Percentiles rank a stretch among this genome's conserved stretches.
Conservation (phyloP, 2,329 filamentous ascomycete genomes). For the Scedosporium boydii region DNA sequence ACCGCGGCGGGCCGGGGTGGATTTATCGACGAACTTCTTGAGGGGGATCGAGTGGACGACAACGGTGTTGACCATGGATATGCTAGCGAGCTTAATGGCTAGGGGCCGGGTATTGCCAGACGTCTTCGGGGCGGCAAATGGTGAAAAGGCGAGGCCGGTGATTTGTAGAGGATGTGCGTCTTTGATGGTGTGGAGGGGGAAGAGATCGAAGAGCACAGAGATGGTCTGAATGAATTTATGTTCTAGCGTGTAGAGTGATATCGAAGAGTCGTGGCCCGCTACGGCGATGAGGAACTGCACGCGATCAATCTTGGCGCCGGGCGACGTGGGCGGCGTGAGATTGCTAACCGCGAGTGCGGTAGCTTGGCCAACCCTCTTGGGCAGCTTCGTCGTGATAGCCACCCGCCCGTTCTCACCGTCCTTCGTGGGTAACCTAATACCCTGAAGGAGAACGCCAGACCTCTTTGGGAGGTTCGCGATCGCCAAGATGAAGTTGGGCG, state of each 20-base stretch:
- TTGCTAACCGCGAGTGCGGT: conserved; percentile 70
- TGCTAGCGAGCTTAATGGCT: conserved; percentile 65
- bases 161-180: conserved; percentile 48
- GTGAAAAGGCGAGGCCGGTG: conserved; percentile 49
- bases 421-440: conserved; percentile 39
- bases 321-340: conserved; percentile 46
- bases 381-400: conserved; percentile 46
- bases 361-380: conserved; percentile 60
- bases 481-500: conserved; percentile 46
- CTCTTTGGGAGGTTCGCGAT: conserved; percentile 50
- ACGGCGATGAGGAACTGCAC: conserved; percentile 75
- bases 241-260: conserved; percentile 70
- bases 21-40: conserved; percentile 29
- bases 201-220: conserved; percentile 41
- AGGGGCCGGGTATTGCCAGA: conserved; percentile 16
- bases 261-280: conserved; percentile 68
- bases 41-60: conserved; percentile 74
- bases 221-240: conserved; percentile 41
- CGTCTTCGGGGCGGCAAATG: conserved; percentile 45
- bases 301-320: conserved; percentile 42
- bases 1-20: conserved; percentile 22
- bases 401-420: conserved; percentile 30
- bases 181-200: conserved; percentile 42
- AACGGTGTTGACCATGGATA: conserved; percentile 70
- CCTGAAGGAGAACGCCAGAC: conserved; percentile 46